Evolutionary conservation across 225 moss, liverwort and hornwort genomes (phyloP).

Genomic region (Bryoerythrophyllum caledonicum): DNA sequence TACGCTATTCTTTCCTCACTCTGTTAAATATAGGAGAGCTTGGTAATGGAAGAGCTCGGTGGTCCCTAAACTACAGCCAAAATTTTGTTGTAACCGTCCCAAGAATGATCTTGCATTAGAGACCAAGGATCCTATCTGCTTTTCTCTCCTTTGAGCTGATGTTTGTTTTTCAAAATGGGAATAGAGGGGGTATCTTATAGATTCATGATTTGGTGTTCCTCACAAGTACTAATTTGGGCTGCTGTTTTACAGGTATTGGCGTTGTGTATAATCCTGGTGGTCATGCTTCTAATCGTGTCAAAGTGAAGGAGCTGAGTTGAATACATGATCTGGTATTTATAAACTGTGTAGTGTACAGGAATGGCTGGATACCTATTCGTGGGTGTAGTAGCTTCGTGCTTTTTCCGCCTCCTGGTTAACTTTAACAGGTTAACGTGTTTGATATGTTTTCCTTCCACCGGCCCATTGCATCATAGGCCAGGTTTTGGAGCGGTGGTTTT

Average conservation of each 20-base stretch:
- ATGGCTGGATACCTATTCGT: constrained; percentile 25
- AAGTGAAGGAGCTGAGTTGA: constrained; percentile 7
- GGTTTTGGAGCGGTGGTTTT: constrained; percentile 20
- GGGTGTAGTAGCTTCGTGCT: constrained; percentile 34
- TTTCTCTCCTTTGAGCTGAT: no score
- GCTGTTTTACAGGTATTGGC: constrained; percentile 22
- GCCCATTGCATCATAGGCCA: constrained; percentile 6
- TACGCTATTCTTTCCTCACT: no score
- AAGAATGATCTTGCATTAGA: no score
- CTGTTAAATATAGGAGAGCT: no score
- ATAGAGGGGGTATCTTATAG: no score
- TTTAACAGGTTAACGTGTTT: background rate
- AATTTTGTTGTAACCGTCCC: no score
- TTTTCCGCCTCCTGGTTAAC: constrained; percentile 35
- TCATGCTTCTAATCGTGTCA: constrained; percentile 36
- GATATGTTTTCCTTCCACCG: background rate
- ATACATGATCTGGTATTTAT: background rate
- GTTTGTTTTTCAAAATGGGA: no score
- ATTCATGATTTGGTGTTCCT: no score
- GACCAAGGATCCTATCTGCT: no score
- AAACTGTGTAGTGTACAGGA: constrained; percentile 8
- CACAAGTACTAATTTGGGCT: background rate
- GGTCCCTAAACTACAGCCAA: no score
- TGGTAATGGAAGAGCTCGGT: no score
- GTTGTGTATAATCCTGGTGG: constrained; percentile 22